phyloP scores from a whole-genome alignment of 2,329 filamentous ascomycete species.

The Pochonia chlamydosporia region DNA sequence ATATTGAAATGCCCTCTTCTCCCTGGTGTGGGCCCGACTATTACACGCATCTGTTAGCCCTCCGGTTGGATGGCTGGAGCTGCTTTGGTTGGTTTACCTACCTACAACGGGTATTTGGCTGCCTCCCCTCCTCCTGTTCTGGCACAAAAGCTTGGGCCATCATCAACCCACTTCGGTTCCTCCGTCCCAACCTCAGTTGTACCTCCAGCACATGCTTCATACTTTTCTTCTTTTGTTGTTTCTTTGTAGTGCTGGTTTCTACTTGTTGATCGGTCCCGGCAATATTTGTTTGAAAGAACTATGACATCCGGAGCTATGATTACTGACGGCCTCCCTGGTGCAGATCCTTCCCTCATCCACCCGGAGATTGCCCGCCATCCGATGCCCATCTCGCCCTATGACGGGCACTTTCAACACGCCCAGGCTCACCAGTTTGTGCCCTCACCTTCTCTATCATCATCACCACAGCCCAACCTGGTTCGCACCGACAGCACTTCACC shows the following conservation, averaged over 20 bases:
- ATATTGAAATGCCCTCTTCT: no score
- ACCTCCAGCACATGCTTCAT: neutral
- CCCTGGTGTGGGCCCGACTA: no score
- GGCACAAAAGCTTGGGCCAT: neutral
- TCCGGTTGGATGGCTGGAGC: no score
- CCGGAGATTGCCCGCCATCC: constrained; percentile 44
- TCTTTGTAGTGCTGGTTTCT: neutral
- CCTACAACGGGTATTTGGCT: no score
- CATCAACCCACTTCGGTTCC: neutral
- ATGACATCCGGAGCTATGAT: neutral
- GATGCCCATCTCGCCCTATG: constrained; percentile 41
- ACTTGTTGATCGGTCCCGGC: neutral
- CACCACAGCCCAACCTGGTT: constrained; percentile 39
- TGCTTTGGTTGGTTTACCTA: no score
- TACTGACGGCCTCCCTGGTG: constrained; percentile 28
- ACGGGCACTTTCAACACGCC: constrained; percentile 41
- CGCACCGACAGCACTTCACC: constrained; percentile 60
- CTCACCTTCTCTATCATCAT: constrained; percentile 56
- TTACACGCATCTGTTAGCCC: no score
- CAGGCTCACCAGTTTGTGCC: constrained; percentile 43
- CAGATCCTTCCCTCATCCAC: constrained; percentile 54
- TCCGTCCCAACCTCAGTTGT: neutral
- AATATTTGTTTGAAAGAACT: neutral
- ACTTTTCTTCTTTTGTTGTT: neutral
- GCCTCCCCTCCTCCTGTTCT: neutral